phyloP scores from a whole-genome alignment of 768 basidiomycete species.

The Trametes meyenii region DNA sequence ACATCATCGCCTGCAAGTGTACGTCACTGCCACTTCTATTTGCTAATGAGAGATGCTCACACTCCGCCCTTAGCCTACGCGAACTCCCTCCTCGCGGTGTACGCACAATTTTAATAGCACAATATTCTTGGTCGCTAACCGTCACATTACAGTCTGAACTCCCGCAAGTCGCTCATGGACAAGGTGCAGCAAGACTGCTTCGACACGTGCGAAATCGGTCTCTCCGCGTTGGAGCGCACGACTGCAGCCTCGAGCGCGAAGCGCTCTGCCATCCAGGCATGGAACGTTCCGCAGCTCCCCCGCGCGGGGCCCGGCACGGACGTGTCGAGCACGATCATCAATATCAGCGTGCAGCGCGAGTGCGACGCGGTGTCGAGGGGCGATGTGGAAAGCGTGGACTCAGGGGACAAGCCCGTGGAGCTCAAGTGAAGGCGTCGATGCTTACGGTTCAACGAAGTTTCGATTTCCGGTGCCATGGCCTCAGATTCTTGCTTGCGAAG shows the following conservation, averaged over 20 bases:
- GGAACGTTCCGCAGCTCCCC: constrained; percentile 16
- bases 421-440: no score
- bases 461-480: no score
- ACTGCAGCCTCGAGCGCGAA: neutral
- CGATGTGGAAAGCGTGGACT: constrained; percentile 1
- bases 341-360: neutral
- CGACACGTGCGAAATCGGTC: neutral
- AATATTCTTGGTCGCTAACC: neutral
- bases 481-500: no score
- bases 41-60: neutral
- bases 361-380: neutral
- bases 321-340: neutral
- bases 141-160: constrained; percentile 5
- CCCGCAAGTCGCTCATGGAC: constrained; percentile 6
- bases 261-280: neutral
- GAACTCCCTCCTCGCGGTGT: constrained; percentile 16
- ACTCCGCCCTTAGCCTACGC: constrained; percentile 2
- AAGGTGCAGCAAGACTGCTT: constrained; percentile 6
- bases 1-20: constrained; percentile 11
- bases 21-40: neutral
- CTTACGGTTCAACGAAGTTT: no score
- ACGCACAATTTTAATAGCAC: neutral
- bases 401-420: neutral
- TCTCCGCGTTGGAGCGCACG: neutral
- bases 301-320: neutral